A percentile compares a stretch with the other conserved stretches of the same genome.
Conservation (phyloP, 176 grass and related monocot species). For the Musa beccarii region DNA sequence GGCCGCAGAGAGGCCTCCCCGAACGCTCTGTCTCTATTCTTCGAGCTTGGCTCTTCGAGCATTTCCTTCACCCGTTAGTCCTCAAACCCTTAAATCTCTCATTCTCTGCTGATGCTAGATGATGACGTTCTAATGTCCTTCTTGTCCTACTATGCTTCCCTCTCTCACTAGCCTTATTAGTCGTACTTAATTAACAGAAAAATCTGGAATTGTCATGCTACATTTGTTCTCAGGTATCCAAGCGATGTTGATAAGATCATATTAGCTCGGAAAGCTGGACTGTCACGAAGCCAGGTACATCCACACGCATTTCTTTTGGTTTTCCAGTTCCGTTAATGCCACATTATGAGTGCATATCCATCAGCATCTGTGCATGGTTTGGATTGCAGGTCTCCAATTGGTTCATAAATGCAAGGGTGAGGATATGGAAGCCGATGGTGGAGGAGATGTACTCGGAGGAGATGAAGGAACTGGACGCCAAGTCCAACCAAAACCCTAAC, state of each 20-base stretch:
- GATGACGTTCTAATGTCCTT: too few relatives aligned
- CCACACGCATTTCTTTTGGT: not conserved
- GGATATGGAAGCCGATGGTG: slow-evolving; percentile 94
- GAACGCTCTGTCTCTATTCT: slow-evolving; percentile 56
- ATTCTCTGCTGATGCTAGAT: not conserved
- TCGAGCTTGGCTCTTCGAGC: slow-evolving; percentile 83
- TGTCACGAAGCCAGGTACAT: slow-evolving; percentile 67
- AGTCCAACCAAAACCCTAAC: slow-evolving; percentile 24
- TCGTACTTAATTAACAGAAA: not conserved
- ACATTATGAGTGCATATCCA: not conserved
- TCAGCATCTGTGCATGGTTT: not conserved
- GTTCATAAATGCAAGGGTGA: slow-evolving; percentile 87
- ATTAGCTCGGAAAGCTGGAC: slow-evolving; percentile 55
- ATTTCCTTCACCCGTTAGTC: slow-evolving; percentile 73
- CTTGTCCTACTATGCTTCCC: not conserved
- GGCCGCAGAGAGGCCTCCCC: slow-evolving; percentile 56
- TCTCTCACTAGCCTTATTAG: not conserved
- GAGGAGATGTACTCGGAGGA: slow-evolving; percentile 76
- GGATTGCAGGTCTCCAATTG: slow-evolving; percentile 64
- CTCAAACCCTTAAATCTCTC: slow-evolving; percentile 7
- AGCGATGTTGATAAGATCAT: slow-evolving; percentile 76
- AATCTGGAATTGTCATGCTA: not conserved
- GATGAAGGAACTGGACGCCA: slow-evolving; percentile 18
- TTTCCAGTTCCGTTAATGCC: not conserved
- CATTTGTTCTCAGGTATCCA: slow-evolving; percentile 43